Conservation (phyloP, 2,329 filamentous ascomycete species). For the Monilinia aucupariae region DNA sequence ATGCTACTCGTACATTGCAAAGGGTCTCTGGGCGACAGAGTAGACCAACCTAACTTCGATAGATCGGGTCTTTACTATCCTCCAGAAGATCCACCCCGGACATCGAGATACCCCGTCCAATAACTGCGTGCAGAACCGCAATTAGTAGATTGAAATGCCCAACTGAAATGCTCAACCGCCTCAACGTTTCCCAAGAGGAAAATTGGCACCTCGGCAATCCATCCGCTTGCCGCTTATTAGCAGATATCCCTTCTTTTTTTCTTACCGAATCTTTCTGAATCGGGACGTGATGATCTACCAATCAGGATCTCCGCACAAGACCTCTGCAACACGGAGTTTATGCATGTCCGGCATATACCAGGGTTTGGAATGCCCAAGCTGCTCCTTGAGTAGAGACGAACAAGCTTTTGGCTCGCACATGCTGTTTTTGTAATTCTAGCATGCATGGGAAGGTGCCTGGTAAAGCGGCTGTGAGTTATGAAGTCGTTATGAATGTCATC, state of each 20-base stretch:
- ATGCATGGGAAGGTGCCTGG: no score
- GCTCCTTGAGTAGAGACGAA: neutral
- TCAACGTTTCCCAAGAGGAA: neutral
- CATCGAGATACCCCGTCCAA: neutral
- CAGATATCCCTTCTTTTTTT: no score
- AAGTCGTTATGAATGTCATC: neutral
- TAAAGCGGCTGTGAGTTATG: neutral
- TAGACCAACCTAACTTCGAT: conserved; percentile 1
- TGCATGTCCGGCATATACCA: conserved; percentile 1
- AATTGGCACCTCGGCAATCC: no score
- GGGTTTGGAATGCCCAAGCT: neutral
- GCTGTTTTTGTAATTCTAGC: neutral
- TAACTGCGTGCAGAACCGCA: neutral
- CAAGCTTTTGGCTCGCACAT: neutral
- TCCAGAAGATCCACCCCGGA: neutral
- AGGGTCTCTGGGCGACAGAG: neutral
- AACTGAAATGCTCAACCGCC: neutral
- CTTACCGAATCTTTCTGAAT: neutral
- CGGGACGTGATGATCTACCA: neutral
- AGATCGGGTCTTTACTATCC: neutral
- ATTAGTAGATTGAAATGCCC: no score
- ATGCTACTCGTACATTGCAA: neutral
- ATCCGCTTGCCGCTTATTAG: no score
- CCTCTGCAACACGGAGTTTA: neutral
- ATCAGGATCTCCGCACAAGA: neutral